Base-by-base conservation (phyloP, 306 rosid genomes). In the Carpinus fangiana region DNA sequence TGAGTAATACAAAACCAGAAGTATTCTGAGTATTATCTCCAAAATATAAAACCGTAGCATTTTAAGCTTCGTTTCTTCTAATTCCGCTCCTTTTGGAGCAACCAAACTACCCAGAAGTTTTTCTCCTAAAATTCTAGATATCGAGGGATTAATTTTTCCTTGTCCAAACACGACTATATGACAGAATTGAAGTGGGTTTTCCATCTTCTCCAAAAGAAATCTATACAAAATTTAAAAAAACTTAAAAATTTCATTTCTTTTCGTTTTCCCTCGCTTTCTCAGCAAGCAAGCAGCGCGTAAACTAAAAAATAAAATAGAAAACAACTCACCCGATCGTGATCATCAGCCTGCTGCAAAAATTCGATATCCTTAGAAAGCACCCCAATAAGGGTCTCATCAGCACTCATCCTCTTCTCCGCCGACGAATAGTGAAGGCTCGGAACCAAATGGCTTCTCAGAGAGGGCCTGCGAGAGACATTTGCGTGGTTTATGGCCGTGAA, bases 361-460 rank as follows among this genome's bases (percentile, higher is more conserved):
- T 73, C 18, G 67, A 95, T 93, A 85, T 95, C 97, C 1, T 88
- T 86, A 5, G 93, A 90, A 61, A 95, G 85, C 56, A 89, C 84
- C 8, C 88, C 88, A 72, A 88, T 48, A 4, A 95, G 89, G 70
- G 79, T 78, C 48, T 93, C 92, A 26, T 89, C 96, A 9, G 93
- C 81, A 20, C 79, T 76, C 28, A 86, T 79, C 3, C 75, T 86
- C 82, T 85, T 82, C 51, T 74, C 50, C 81, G 84, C 80, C 12
- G 95, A 86, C 12, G 94, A 93, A 79, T 72, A 88, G 20, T 79
- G 88, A 69, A 73, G 79, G 76, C 55, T 74, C 1, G 86, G 90
- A 47, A 78, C 74, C 7, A 68, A 60, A 14, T 82, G 69, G 73
- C 69, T 48, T 12, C 52, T 11, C 31, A 47, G 13, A 11, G 57